A percentile compares a stretch with the other conserved stretches of the same genome.
Conservation (phyloP, 495 filamentous ascomycete genomes). For the Platismatia glauca region DNA sequence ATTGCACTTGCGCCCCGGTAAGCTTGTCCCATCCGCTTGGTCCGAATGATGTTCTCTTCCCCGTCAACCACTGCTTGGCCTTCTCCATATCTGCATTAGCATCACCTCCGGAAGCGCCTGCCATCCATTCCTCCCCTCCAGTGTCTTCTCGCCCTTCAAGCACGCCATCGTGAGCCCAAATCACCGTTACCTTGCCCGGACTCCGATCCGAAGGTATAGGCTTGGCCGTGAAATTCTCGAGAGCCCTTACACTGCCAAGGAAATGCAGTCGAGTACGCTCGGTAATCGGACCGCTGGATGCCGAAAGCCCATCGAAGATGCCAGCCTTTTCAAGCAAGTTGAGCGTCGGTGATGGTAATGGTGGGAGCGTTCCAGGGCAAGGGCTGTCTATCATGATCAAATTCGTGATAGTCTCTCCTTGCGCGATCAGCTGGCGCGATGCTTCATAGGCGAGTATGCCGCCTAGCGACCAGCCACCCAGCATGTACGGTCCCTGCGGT, state of each 20-base stretch:
- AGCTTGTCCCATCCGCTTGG: slow-evolving; percentile 16
- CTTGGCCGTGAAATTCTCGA: slow-evolving; percentile 51
- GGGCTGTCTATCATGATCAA: slow-evolving; percentile 54
- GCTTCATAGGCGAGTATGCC: slow-evolving; percentile 83
- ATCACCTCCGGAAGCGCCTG: slow-evolving; percentile 4
- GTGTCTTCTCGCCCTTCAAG: slow-evolving; percentile 22
- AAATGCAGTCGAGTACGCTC: slow-evolving; percentile 45
- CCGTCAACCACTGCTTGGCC: slow-evolving; percentile 16
- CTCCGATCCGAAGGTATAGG: slow-evolving; percentile 23
- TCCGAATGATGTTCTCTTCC: slow-evolving; percentile 11
- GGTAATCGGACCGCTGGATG: slow-evolving; percentile 19
- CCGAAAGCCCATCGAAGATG: slow-evolving; percentile 47
- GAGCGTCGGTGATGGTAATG: slow-evolving; percentile 53
- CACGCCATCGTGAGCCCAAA: slow-evolving; percentile 60
- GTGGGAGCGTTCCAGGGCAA: slow-evolving; percentile 49
- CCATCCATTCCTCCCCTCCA: slow-evolving; percentile 6
- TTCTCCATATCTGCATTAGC: slow-evolving; percentile 11
- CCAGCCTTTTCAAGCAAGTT: slow-evolving; percentile 56
- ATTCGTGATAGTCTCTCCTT: slow-evolving; percentile 53
- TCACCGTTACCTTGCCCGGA: slow-evolving; percentile 40
- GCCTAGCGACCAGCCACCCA: slow-evolving; percentile 73
- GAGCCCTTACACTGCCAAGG: slow-evolving; percentile 46
- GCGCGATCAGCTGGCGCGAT: slow-evolving; percentile 56
- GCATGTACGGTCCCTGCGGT: slow-evolving; percentile 59
- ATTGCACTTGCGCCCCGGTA: slow-evolving; percentile 7